phyloP scores from a whole-genome alignment of 2,329 filamentous ascomycete genomes.

The Nemania abortiva region DNA sequence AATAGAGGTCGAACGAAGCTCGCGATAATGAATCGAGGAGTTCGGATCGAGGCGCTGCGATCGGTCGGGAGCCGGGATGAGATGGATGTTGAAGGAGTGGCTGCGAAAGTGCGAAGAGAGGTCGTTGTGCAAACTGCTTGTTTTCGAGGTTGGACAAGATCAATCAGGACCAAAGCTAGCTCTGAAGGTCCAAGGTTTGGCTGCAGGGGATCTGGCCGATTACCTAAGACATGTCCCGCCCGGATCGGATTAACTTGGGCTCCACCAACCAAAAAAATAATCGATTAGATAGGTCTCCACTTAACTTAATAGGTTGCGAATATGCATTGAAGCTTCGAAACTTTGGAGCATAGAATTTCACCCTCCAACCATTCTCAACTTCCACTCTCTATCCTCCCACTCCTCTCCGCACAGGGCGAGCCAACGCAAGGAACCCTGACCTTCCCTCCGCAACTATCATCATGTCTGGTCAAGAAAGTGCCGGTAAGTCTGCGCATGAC shows the following conservation, averaged over 20 bases:
- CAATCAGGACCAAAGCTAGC: slow-evolving; percentile 23
- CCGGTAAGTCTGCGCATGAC: slow-evolving; percentile 40
- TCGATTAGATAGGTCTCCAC: no score
- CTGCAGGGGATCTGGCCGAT: slow-evolving; percentile 44
- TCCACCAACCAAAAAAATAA: slow-evolving; percentile 36
- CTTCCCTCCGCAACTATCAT: slow-evolving; percentile 21
- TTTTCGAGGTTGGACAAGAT: slow-evolving; percentile 41
- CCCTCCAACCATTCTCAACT: slow-evolving; percentile 6
- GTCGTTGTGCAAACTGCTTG: slow-evolving; percentile 44
- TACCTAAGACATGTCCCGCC: slow-evolving; percentile 28
- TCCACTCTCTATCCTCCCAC: slow-evolving; percentile 29
- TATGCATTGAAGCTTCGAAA: slow-evolving; percentile 26
- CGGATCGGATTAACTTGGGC: slow-evolving; percentile 41
- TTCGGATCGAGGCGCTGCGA: slow-evolving; percentile 27
- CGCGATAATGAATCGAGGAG: slow-evolving; percentile 29
- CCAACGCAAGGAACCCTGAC: slow-evolving; percentile 72
- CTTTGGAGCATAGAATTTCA: slow-evolving; percentile 13
- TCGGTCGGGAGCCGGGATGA: slow-evolving; percentile 41
- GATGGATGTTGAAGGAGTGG: slow-evolving; percentile 35
- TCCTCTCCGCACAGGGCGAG: slow-evolving; percentile 62
- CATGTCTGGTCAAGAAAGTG: slow-evolving; percentile 49
- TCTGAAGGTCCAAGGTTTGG: slow-evolving; percentile 25
- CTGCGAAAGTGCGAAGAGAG: slow-evolving; percentile 35
- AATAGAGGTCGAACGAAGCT: slow-evolving; percentile 25
- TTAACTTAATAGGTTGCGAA: not conserved